Conservation (phyloP, 805 yeast species). For the Pichia phayaonensis region DNA sequence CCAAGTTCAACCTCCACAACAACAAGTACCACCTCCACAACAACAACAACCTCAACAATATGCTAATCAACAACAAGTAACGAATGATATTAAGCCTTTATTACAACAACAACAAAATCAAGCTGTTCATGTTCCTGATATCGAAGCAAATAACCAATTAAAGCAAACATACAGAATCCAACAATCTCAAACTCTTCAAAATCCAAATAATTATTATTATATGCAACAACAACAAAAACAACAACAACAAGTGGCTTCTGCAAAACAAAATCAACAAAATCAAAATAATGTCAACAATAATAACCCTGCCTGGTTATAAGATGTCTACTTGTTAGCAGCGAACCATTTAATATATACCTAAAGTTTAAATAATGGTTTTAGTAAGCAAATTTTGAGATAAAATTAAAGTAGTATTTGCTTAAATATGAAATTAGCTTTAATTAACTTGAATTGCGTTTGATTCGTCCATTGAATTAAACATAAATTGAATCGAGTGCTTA, state of each 20-base stretch:
- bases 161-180: conserved; percentile 11
- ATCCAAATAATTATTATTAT: conserved; percentile 13
- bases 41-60: conserved; percentile 6
- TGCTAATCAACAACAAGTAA: background rate
- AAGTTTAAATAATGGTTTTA: background rate
- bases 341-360: background rate
- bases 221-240: conserved; percentile 15
- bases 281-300: conserved; percentile 13
- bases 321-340: background rate
- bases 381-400: background rate
- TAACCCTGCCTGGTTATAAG: conserved; percentile 26
- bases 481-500: background rate
- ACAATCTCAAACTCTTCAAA: conserved; percentile 17
- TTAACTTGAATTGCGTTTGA: background rate
- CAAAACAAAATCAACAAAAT: conserved; percentile 9
- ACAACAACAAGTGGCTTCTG: conserved; percentile 20
- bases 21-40: conserved; percentile 2
- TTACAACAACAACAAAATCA: conserved; percentile 26
- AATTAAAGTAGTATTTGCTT: background rate
- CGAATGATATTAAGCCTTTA: conserved; percentile 20
- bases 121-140: conserved; percentile 27
- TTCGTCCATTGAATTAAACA: background rate
- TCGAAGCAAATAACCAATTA: conserved; percentile 14
- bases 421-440: background rate
- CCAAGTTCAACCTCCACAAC: conserved; percentile 21